Evolutionary conservation across 345 rosid genomes (phyloP).

Genomic region (Pistacia integerrima): DNA sequence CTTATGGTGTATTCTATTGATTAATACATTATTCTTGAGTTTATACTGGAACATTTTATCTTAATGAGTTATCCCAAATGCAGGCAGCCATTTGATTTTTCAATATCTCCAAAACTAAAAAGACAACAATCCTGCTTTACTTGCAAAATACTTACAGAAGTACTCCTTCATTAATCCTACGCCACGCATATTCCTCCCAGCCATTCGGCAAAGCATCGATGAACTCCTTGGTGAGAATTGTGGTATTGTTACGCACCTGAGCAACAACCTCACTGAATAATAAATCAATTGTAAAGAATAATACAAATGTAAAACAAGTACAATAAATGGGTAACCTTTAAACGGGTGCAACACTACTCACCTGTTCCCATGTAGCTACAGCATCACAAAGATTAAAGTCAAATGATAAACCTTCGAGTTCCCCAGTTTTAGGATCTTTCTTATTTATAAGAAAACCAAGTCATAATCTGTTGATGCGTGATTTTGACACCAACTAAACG

Average conservation of each 20-base stretch:
- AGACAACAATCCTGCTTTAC: background rate
- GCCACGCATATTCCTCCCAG: slow-evolving; percentile 99
- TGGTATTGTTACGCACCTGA: slow-evolving; percentile 91
- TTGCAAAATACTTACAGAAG: slow-evolving; percentile 46
- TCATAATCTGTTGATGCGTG: background rate
- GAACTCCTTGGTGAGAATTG: slow-evolving; percentile 88
- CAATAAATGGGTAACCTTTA: slow-evolving; percentile 7
- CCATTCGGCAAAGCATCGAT: slow-evolving; percentile 91
- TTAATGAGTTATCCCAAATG: background rate
- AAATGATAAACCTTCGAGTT: slow-evolving; percentile 75
- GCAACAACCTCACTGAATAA: slow-evolving; percentile 51
- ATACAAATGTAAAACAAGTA: slow-evolving; percentile 8
- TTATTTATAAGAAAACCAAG: slow-evolving; percentile 6
- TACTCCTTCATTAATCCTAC: slow-evolving; percentile 85
- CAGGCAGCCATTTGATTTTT: background rate
- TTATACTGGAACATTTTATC: background rate
- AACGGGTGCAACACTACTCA: slow-evolving; percentile 24
- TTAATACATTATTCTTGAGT: background rate
- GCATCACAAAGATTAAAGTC: slow-evolving; percentile 90
- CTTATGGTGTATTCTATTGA: background rate
- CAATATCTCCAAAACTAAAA: background rate
- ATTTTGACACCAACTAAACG: too few relatives aligned
- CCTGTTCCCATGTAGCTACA: slow-evolving; percentile 93
- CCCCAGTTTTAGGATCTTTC: slow-evolving; percentile 92
- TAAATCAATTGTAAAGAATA: slow-evolving; percentile 42